Base-by-base conservation (phyloP, 2,329 filamentous ascomycete genomes). In the Fusarium chaquense region DNA sequence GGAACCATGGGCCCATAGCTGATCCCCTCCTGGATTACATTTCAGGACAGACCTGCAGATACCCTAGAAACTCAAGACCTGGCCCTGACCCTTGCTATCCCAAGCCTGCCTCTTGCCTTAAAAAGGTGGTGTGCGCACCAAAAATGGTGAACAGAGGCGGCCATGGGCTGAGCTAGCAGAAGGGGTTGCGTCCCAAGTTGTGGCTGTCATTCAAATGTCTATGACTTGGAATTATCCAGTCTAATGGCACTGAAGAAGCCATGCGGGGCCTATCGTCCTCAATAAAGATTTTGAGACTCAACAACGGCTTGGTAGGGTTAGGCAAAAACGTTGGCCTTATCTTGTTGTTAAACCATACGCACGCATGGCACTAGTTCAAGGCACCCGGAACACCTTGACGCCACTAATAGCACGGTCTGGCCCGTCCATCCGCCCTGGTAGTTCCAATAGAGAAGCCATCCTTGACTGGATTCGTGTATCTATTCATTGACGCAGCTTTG, bases 31-130 rank as follows among this genome's bases (percentile, higher is more conserved):
- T 58, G 40, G 24, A 51, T 58, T 64, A 69, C 64, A 49, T 49
- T 68, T 62, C 30, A 43, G 51, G 62, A 61, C 40, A 45, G 26
- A 50, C 41, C 60, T 56, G 65, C 65, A 69, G 54, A 47, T 33
- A 43, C 28, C 53, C 40, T 59, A 47, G 52, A 30, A 26, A 5
- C n/a, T 33, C 30, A 54, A 35, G 32, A 30, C 38, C 32, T 49
- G 28, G 38, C 40, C 62, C 62, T 59, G 60, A 28, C 49, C 44
- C 36, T 52, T 26, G 54, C 18, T 30, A 35, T 32, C 5, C 16
- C 53, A 20, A 20, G 45, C n/a, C 22, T 58, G 35, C 49, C 60
- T 59, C 24, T 28, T 52, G 35, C 49, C 60, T 59, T 50, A 32
- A n/a, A 12, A 46, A 65, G 52, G 35, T 65, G 62, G 60, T 65